Base-by-base conservation (phyloP, 73 alveolate genomes). In the Uronychia setigera region DNA sequence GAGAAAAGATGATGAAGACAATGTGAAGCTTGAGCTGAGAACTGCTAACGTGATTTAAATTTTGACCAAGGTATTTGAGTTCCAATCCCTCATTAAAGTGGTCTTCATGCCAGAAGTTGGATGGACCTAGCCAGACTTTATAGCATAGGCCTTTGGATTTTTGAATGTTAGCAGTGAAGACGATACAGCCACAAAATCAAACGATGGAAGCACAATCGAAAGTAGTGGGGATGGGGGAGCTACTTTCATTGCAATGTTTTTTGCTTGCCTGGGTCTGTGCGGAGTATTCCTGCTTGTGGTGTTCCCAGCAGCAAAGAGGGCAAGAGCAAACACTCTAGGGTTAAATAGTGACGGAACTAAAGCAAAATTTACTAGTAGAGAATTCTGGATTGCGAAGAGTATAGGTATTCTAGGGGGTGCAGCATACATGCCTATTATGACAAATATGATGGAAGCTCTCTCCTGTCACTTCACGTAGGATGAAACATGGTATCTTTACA, bases 231-330 rank as follows among this genome's bases (percentile, higher is more conserved):
- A n/a, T n/a, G n/a, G n/a, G n/a, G n/a, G n/a, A n/a, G n/a, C n/a
- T n/a, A n/a, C n/a, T n/a, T n/a, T n/a, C n/a, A 26, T 78, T 28
- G 0, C n/a, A n/a, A n/a, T 80, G 30, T 80, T 31, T 59, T 80
- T 60, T 59, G 78, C 79, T 29, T 80, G 86, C 32, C 31, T 80
- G 26, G 57, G 57, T 25, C 79, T 80, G 59, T 26, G 58, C 59
- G 27, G 14, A 29, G 35, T 57, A 32, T 80, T 80, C 46, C 27
- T 80, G 67, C 46, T 59, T 29, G 26, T 80, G 60, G 77, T 80
- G 30, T 35, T 80, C 34, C 86, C 86, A 59, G 86, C 86, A 57
- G 86, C 79, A 29, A 80, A 58, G 79, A 46, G 86, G 57, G 86
- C 86, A 0, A 80, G 79, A 58, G 57, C 29, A 34, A 74, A 74